These are phyloP conservation scores for Danielia reshetovae DNA, from an alignment of 805 yeast species.

Conservation along the genomic window DNA sequence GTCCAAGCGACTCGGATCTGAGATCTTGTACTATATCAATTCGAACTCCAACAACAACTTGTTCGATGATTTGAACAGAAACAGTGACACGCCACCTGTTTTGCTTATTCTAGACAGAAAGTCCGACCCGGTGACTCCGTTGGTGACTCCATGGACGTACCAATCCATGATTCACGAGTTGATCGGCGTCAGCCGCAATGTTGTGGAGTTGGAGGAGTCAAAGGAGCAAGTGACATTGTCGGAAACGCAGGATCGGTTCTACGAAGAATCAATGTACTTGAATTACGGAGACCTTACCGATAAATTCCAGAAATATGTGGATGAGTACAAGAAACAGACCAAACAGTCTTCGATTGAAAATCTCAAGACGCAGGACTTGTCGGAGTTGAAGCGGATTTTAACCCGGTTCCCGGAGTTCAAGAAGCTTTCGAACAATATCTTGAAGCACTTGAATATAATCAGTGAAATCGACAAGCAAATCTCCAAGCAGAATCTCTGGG, in stretches of 20 bases:
- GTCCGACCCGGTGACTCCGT: conserved; percentile 90
- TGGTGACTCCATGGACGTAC: conserved; percentile 94
- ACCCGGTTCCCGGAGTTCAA: conserved; percentile 94
- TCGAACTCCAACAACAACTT: conserved; percentile 52
- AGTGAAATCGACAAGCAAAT: conserved; percentile 80
- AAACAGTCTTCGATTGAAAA: conserved; percentile 57
- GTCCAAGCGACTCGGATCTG: conserved; percentile 61
- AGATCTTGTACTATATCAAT: conserved; percentile 53
- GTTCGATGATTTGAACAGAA: conserved; percentile 60
- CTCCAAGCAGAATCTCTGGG: conserved; percentile 64
- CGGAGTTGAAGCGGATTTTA: conserved; percentile 86
- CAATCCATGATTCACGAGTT: conserved; percentile 97
- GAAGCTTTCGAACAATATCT: conserved; percentile 79
- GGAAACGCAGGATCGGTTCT: conserved; percentile 72
- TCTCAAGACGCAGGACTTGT: conserved; percentile 61
- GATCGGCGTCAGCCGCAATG: conserved; percentile 75
- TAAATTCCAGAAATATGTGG: conserved; percentile 77
- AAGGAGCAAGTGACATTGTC: conserved; percentile 45
- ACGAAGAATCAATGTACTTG: conserved; percentile 72
- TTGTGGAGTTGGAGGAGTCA: conserved; percentile 62
- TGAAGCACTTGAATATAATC: conserved; percentile 88
- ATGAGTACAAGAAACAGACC: conserved; percentile 74
- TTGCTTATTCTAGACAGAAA: conserved; percentile 76
- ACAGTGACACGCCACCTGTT: conserved; percentile 65
- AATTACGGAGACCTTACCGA: conserved; percentile 96